Base-by-base conservation (phyloP, 345 rosid genomes). In the Barbarea vulgaris region DNA sequence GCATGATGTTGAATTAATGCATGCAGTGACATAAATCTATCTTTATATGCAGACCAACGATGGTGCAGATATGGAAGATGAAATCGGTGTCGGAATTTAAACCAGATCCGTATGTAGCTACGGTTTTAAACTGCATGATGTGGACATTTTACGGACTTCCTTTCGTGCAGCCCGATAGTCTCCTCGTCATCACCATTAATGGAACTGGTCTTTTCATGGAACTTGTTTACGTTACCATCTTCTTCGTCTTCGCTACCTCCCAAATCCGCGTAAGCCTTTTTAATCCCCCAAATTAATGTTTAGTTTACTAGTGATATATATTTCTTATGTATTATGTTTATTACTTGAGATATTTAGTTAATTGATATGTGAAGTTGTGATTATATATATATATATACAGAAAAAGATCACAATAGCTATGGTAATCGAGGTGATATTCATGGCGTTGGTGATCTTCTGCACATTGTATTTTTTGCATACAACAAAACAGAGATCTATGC, bases 131-230 rank as follows among this genome's bases (percentile, higher is more conserved):
- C 41, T 92, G 97, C 37, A 71, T 79, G 70, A 56, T 92, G 85
- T 92, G 96, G 97, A 28, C 78, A 5, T 84, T 90, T 66, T 90
- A 90, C 19, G 96, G 96, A 4, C 57, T 88, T 53, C 97, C 94
- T 2, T 28, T 87, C 12, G 89, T 92, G 39, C 85, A 83, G 18
- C 88, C 88, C 0, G 88, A 88, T 57, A 88, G 86, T 80, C 25
- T 81, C 41, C 82, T 88, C 51, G 81, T 90, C 31, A 13, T 83
- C 19, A 92, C 97, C 39, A 88, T 86, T 74, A 92, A 90, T 66
- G 76, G 80, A 12, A 22, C 79, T 22, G 97, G 96, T n/a, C 75
- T 87, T 18, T n/a, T 52, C 61, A 79, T 92, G 24, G 94, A 93
- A 80, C 53, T 78, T 36, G 4, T 53, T 70, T 93, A 85, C 10